Base-by-base conservation (phyloP, 768 basidiomycete genomes). In the Auricularia heimuer region DNA sequence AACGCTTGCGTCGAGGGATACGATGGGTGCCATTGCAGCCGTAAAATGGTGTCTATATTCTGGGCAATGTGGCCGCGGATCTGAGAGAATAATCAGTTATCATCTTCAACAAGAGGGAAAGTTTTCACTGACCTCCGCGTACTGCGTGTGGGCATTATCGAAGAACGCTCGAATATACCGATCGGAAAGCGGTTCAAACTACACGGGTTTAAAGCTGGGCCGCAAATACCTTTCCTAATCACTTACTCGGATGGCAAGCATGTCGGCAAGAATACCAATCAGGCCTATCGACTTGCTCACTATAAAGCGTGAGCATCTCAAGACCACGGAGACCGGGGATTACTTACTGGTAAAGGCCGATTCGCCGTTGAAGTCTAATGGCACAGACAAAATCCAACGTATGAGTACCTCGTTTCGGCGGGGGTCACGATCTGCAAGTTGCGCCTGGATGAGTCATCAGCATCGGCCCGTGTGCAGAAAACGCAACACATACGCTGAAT, bases 281-380 rank as follows among this genome's bases (percentile, higher is more conserved):
- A 89, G 74, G 42, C 84, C 79, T 4, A 94, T 77, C 1, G 89
- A 76, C 71, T 94, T 94, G 69, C 82, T 88, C 81, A 92, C 92
- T 94, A 70, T 29, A 35, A 29, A 18, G 34, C 37, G 7, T 54
- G 62, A 65, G 39, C 12, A 42, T 42, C 39, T 42, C 62, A 62
- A 35, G n/a, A 54, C 39, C 21, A 60, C 11, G 29, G 6, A 60
- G 21, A 67, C 51, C 51, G 39, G 29, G 33, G 4, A 78, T 29
- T 29, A 29, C 84, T 72, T 76, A 90, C 92, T 88, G 68, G 87
- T 83, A 73, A 97, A 97, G 2, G 92, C 90, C 35, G 92, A 96
- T 68, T 91, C 90, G 58, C 87, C 84, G 42, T 83, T 82, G 73
- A 95, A 92, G 68, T 97, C 94, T 3, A 93, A 77, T 1, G 89